These are phyloP conservation scores for Fremontodendron californicum DNA, from an alignment of 345 rosid genomes.

Conservation along the genomic window DNA sequence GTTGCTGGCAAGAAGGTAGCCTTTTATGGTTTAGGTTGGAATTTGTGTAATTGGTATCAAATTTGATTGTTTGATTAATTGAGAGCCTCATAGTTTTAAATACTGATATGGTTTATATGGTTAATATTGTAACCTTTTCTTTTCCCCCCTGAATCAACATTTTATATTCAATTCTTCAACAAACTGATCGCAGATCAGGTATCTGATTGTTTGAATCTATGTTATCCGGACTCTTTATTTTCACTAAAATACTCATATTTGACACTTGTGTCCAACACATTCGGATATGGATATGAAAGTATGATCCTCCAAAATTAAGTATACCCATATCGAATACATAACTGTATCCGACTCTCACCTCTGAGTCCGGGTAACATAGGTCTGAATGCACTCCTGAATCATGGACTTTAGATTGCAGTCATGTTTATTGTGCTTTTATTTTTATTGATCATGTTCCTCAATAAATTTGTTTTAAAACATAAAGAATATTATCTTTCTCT, in stretches of 20 bases:
- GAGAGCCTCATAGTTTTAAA: background rate
- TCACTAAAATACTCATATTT: too few species aligned
- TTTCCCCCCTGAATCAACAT: background rate
- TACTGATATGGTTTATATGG: background rate
- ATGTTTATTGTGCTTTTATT: background rate
- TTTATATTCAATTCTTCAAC: background rate
- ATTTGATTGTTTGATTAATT: background rate
- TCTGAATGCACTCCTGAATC: background rate
- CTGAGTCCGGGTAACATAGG: too few species aligned
- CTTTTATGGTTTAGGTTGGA: background rate
- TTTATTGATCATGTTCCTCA: background rate
- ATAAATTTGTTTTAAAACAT: background rate
- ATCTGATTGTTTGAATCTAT: background rate
- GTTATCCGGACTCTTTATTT: too few species aligned
- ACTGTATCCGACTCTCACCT: too few species aligned
- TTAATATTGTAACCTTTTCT: background rate
- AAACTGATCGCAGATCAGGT: background rate
- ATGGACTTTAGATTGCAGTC: background rate
- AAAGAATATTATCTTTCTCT: background rate
- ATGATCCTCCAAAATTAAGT: too few species aligned
- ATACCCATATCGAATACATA: too few species aligned
- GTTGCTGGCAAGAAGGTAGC: background rate
- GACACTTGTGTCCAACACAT: too few species aligned
- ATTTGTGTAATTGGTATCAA: background rate
- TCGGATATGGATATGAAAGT: too few species aligned